Conservation (phyloP, 1,139 yeast species). For the Zygosaccharomyces sapae region DNA sequence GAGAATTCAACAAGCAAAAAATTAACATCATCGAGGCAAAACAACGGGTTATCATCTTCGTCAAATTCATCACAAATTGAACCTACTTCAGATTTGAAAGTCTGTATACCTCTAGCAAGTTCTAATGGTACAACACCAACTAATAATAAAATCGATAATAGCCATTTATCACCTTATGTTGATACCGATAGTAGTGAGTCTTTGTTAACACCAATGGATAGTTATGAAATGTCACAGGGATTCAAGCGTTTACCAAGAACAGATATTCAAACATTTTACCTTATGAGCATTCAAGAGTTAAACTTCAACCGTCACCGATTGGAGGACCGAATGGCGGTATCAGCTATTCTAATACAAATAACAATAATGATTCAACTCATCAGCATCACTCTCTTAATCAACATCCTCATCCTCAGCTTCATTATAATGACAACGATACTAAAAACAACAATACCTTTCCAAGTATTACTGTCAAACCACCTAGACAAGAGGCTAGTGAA, state of each 20-base stretch:
- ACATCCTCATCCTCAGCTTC: not conserved
- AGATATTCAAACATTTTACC: slow-evolving; percentile 78
- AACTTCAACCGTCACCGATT: slow-evolving; percentile 41
- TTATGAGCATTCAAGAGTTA: slow-evolving; percentile 75
- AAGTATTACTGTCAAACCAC: not conserved
- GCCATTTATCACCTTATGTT: slow-evolving; percentile 11
- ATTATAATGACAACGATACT: not conserved
- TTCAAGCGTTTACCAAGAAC: slow-evolving; percentile 68
- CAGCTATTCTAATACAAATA: slow-evolving; percentile 9
- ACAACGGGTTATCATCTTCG: slow-evolving; percentile 8
- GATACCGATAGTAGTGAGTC: slow-evolving; percentile 21
- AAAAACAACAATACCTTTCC: not conserved
- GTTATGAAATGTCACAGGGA: slow-evolving; percentile 58
- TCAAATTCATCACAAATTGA: slow-evolving; percentile 13
- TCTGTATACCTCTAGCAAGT: slow-evolving; percentile 10
- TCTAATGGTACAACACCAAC: slow-evolving; percentile 3
- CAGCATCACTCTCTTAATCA: too few relatives aligned
- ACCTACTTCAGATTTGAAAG: slow-evolving; percentile 6
- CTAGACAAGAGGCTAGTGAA: slow-evolving; percentile 1
- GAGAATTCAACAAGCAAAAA: slow-evolving; percentile 21
- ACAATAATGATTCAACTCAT: not conserved
- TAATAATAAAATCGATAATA: slow-evolving; percentile 7
- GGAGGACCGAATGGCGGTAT: slow-evolving; percentile 7
- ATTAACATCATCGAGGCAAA: not conserved
- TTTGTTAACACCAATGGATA: slow-evolving; percentile 34